phyloP scores from a whole-genome alignment of 441 rosid species.

The Populus tomentosa region DNA sequence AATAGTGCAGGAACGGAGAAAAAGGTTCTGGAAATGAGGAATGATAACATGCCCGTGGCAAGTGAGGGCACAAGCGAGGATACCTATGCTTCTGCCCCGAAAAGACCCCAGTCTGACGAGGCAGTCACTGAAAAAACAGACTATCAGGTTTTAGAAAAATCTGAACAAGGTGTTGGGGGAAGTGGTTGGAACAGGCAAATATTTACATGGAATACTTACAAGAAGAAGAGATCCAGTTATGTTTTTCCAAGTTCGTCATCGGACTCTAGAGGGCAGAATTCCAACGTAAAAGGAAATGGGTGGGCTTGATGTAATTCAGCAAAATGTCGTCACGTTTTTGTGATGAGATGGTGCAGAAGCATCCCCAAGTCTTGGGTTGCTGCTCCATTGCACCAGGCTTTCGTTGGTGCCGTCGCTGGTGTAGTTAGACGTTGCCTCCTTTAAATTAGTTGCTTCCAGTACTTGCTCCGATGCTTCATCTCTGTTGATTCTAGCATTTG shows the following conservation, averaged over 20 bases:
- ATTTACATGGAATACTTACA: conserved; percentile 74
- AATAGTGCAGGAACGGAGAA: conserved; percentile 32
- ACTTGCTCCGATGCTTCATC: background rate
- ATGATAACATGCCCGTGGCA: conserved; percentile 30
- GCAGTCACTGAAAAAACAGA: conserved; percentile 30
- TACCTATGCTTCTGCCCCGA: conserved; percentile 42
- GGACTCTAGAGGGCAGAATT: conserved; percentile 72
- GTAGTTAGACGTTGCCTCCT: background rate
- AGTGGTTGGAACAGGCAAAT: conserved; percentile 42
- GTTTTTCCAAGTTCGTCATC: conserved; percentile 59
- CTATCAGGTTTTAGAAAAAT: conserved; percentile 31
- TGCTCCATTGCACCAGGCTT: background rate
- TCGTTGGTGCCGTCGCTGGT: background rate
- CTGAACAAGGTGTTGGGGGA: conserved; percentile 33
- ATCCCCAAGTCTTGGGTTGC: background rate
- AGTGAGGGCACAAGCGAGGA: conserved; percentile 76
- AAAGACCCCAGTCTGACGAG: conserved; percentile 33
- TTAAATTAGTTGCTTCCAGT: conserved; percentile 3
- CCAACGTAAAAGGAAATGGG: conserved; percentile 60
- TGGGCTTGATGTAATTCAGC: conserved; percentile 22
- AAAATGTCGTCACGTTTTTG: background rate
- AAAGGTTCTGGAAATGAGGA: conserved; percentile 24
- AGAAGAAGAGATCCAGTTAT: conserved; percentile 86
- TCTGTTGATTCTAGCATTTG: background rate
- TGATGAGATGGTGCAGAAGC: conserved; percentile 2